Evolutionary conservation across 164 flowering plant genomes (phyloP), one percentile per base, ranked within the genome.

Genomic region (Umbilicus rupestris): DNA sequence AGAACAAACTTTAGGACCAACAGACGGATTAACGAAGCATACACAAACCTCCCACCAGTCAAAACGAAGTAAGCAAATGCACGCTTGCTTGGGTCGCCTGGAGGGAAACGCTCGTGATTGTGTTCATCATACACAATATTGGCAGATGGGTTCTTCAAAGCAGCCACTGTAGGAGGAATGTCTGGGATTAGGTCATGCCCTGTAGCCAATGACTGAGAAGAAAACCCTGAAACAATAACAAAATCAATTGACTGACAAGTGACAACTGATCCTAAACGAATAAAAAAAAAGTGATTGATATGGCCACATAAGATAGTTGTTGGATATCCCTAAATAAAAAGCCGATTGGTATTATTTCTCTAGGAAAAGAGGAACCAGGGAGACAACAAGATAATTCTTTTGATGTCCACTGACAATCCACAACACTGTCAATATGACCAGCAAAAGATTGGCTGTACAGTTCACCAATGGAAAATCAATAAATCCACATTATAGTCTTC

Each of bases 11-110:
- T 82, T 29, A 82, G 80, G 59, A 81, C 68, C 57, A 81, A 76
- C 7, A 81, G 77, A 55, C 85, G 81, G 42, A 81, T 58, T 68
- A 81, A 33, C 9, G 85, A 79, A 3, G 85, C 85, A 68, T 81
- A 81, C 35, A 81, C 77, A 65, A 79, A 82, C 73, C 85, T 75
- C 6, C 85, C 85, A 73, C 83, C 85, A 1, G 83, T 58, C 73
- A 82, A 64, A 24, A 82, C 85, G 70, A 82, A 78, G 69, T 82
- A 82, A 39, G 85, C 85, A 76, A 79, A 79, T 58, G 85, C 85
- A 37, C 81, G 71, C 76, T 79, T 81, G 78, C 78, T 79, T 22
- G 85, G 85, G 64, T 81, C 85, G 31, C 83, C 83, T 15, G 85
- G 83, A 19, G 85, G 81, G 31, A 20, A 79, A 10, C 83, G 80